phyloP scores from a whole-genome alignment of 2,329 filamentous ascomycete species.

The Neofusicoccum umdonicola region DNA sequence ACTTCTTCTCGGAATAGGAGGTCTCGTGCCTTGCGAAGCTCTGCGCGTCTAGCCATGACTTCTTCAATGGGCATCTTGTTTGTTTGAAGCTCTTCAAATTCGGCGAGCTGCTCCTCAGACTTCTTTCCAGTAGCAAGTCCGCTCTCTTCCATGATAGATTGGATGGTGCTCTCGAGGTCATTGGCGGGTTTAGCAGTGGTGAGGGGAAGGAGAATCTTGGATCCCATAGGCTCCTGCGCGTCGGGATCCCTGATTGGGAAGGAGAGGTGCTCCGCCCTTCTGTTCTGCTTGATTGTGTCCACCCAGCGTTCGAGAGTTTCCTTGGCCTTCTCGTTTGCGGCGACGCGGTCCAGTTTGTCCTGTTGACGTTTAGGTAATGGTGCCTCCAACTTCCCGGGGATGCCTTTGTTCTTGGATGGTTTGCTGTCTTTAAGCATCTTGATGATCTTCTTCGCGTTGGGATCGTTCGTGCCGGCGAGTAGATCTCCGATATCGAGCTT shows the following conservation, averaged over 20 bases:
- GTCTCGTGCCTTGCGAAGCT: constrained; percentile 78
- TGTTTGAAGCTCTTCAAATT: constrained; percentile 66
- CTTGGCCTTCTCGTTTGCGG: constrained; percentile 86
- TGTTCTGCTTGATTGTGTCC: constrained; percentile 92
- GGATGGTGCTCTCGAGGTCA: constrained; percentile 81
- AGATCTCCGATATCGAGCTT: constrained; percentile 77
- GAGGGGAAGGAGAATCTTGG: constrained; percentile 63
- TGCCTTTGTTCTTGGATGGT: constrained; percentile 54
- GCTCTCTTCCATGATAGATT: constrained; percentile 86
- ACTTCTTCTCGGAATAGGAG: constrained; percentile 85
- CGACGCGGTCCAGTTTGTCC: constrained; percentile 75
- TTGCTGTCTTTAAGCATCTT: constrained; percentile 70
- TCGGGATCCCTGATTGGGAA: constrained; percentile 81
- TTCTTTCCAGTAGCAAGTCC: constrained; percentile 66
- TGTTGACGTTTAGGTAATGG: constrained; percentile 84
- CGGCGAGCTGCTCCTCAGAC: constrained; percentile 60
- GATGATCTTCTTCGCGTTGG: constrained; percentile 72
- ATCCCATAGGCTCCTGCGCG: constrained; percentile 57
- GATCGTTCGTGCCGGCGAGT: constrained; percentile 68
- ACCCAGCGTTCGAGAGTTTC: constrained; percentile 88
- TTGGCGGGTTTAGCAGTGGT: constrained; percentile 63
- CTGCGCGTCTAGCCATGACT: constrained; percentile 67
- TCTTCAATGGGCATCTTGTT: constrained; percentile 72
- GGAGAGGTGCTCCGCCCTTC: constrained; percentile 81
- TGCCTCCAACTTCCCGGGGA: constrained; percentile 71